Evolutionary conservation across 2,329 filamentous ascomycete genomes (phyloP).

Genomic region (Pezicula carpinea): DNA sequence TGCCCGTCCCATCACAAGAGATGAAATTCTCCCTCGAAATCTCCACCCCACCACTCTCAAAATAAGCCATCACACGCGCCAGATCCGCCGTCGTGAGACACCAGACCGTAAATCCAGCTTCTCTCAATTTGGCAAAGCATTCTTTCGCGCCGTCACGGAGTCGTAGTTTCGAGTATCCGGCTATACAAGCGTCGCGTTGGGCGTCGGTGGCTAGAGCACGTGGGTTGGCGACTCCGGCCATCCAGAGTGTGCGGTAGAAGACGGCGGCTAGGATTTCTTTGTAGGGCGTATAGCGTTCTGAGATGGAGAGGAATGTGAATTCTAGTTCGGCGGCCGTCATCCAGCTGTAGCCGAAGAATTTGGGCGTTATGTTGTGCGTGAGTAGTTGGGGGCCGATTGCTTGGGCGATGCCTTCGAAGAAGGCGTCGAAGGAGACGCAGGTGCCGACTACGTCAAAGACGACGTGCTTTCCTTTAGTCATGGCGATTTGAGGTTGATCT

Average conservation of each 20-base stretch:
- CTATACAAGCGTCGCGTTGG: slow-evolving; percentile 35
- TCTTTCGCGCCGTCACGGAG: slow-evolving; percentile 36
- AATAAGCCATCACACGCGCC: slow-evolving; percentile 46
- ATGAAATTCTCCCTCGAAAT: slow-evolving; percentile 47
- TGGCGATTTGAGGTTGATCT: background rate
- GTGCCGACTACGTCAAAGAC: slow-evolving; percentile 50
- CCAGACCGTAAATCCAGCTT: slow-evolving; percentile 47
- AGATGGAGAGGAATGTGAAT: slow-evolving; percentile 44
- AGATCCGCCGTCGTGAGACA: slow-evolving; percentile 48
- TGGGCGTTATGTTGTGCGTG: slow-evolving; percentile 34
- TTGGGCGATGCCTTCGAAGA: slow-evolving; percentile 35
- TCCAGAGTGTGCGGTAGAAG: slow-evolving; percentile 44
- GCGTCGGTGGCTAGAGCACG: slow-evolving; percentile 36
- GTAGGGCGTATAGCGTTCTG: slow-evolving; percentile 38
- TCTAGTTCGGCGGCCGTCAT: slow-evolving; percentile 42
- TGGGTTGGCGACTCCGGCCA: slow-evolving; percentile 39
- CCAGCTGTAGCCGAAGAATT: slow-evolving; percentile 42
- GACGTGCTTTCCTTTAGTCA: slow-evolving; percentile 36
- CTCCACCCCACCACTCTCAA: slow-evolving; percentile 41
- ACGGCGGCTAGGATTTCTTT: slow-evolving; percentile 36
- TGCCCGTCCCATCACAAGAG: slow-evolving; percentile 42
- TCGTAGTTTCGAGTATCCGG: slow-evolving; percentile 33
- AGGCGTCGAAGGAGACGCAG: slow-evolving; percentile 41
- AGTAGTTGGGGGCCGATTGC: slow-evolving; percentile 37
- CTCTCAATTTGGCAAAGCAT: slow-evolving; percentile 37